Evolutionary conservation across 306 rosid genomes (phyloP), one percentile per base, ranked within the genome.

Genomic region (Lagenaria siceraria): DNA sequence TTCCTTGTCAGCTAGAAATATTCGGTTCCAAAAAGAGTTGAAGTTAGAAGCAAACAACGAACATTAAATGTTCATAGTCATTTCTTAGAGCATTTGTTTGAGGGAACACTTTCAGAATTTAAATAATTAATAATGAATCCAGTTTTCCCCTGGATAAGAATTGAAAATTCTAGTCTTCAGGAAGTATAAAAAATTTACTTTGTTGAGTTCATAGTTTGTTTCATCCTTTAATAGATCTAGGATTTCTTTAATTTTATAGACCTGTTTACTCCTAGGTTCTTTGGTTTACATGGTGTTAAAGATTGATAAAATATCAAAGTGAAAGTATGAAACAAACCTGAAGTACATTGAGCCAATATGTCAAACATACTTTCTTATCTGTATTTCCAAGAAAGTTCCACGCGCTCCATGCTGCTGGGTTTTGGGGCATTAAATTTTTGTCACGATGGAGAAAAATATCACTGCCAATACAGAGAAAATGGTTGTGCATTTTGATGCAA

Each of bases 401-500:
- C 9, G 98, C 96, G 81, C 97, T 91, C 98, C 98, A 94, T 64
- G 97, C 98, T 53, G 93, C 91, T 80, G 85, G 91, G 83, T 94
- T 91, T 90, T 71, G 86, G 79, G 98, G 98, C 97, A 94, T 94
- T 59, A 94, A 84, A 48, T 40, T 82, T 91, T 90, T 84, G 89
- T 94, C 98, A 61, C 95, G 96, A 53, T 94, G 98, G 74, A 94
- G 97, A 85, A 78, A 90, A 86, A 91, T 89, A 74, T 94, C 97
- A 85, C 98, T 94, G 98, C 89, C 91, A 89, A 82, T 69, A 85
- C 76, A 88, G 55, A 86, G 65, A 78, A 61, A 35, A 79, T 80
- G 82, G 66, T 81, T 86, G 38, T 78, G 83, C 82, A 78, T 80
- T 77, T 80, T 77, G 77, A 81, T 73, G 73, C 63, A 82, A 43